Conservation (phyloP, 148 eudicot genomes). For the Dysphania ambrosioides region DNA sequence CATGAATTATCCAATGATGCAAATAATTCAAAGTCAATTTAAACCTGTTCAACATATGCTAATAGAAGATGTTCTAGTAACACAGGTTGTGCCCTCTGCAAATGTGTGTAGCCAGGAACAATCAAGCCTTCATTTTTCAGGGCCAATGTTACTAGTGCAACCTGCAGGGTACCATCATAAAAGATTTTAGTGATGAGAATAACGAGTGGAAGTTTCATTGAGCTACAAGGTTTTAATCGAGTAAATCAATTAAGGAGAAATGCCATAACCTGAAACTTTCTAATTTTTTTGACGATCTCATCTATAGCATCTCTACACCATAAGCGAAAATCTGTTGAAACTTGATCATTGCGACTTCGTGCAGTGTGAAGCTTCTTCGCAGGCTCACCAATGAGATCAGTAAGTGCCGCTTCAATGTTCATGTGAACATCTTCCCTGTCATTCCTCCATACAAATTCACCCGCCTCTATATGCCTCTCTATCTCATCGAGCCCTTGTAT, state of each 20-base stretch:
- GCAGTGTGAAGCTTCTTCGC: conserved; percentile 99
- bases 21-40: conserved; percentile 5
- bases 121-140: conserved; percentile 75
- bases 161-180: conserved; percentile 41
- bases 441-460: conserved; percentile 86
- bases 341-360: conserved; percentile 98
- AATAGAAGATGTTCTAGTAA: conserved; percentile 85
- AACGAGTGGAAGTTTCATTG: no score
- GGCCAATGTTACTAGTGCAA: conserved; percentile 68
- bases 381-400: conserved; percentile 96
- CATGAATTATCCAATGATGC: background rate
- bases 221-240: no score
- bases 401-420: conserved; percentile 98
- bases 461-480: conserved; percentile 68
- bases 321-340: conserved; percentile 85
- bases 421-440: conserved; percentile 99
- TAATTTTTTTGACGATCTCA: conserved; percentile 44
- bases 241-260: conserved; percentile 6
- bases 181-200: no score
- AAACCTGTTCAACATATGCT: conserved; percentile 93
- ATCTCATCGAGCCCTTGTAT: conserved; percentile 69
- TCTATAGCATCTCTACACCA: conserved; percentile 98
- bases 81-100: conserved; percentile 98
- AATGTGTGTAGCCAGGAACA: conserved; percentile 95
- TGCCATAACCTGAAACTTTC: conserved; percentile 66